Evolutionary conservation across 352 stramenopile species (phyloP), one percentile per base, ranked within the genome.

Genomic region (Phytophthora meadii): DNA sequence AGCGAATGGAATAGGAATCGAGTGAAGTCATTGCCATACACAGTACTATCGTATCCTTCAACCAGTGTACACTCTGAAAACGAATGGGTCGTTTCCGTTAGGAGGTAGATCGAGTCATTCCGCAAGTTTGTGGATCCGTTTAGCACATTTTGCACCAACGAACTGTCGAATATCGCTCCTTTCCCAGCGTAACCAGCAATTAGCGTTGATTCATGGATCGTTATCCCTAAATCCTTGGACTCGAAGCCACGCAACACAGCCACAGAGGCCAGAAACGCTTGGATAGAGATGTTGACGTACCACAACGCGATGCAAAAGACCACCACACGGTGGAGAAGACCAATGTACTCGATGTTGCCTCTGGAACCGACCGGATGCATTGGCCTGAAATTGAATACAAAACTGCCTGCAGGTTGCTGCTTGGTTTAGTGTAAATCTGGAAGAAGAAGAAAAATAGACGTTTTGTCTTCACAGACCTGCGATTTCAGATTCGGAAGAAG

Each of bases 51-150:
- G 49, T 72, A 72, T 3, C 19, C 34, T 2, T 42, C 36, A 7
- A 64, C 46, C 1, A 14, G 17, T 1, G 45, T 51, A 19, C 64
- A 72, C 11, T 59, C 17, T 8, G 27, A 19, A 12, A 53, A 57
- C 24, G 56, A 82, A 17, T 48, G 45, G 1, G 41, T 46, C 4
- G 24, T 58, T 2, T 40, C 24, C 8, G 28, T 59, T 45, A 77
- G 49, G 25, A 81, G 47, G 42, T 60, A 86, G 11, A 82, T 12
- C 34, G 72, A 72, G 36, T 66, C 70, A 14, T 64, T 56, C 0
- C 68, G 62, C 9, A 48, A 53, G 4, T 52, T 40, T 4, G 70
- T 81, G n/a, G 39, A 53, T 19, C 64, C 55, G 19, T 34, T 22
- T 9, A 72, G 44, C 3, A 71, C 24, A 9, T 65, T 27, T 27